Base-by-base conservation (phyloP, 345 rosid species). In the Hibiscus trionum region DNA sequence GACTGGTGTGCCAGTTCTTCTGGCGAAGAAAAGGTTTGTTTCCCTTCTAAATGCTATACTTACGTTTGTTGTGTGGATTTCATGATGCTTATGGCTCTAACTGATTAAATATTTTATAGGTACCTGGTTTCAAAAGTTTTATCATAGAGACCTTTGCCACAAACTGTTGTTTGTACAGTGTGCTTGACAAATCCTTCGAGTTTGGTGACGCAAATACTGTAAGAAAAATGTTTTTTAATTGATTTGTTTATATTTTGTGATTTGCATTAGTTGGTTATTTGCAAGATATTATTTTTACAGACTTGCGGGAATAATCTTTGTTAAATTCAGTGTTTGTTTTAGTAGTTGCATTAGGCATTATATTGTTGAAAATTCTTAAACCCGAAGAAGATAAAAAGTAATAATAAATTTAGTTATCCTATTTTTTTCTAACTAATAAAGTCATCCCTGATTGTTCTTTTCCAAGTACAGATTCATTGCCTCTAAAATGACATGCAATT, bases 141-240 rank as follows among this genome's bases (percentile, higher is more conserved):
- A 81, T 89, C 64, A 88, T 89, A 6, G 96, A 92, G 78, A 64
- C 57, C 61, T 95, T 90, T 80, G 93, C 90, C 21, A 85, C 81
- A 56, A 87, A 92, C 67, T 95, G 99, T 71, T 95, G 99, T 80
- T 77, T 92, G 78, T 80, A 86, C 74, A 92, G 97, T 27, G 91
- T 88, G 57, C 97, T 92, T 37, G 91, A 95, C 77, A 90, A 82
- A 80, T 95, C 99, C 66, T 92, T 95, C 1, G 96, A 92, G 72
- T 92, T 95, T 78, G 80, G 72, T 56, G 97, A 95, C 77, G 97
- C 97, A 69, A 95, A 87, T 80, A 88, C 99, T 39, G 96, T 90
- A 85, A 89, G 96, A 58, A 70, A 42, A 56, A 5, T n/a, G 19
- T 71, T 19, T 21, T 14, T 65, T 10, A 59, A 11, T 66, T 24